Evolutionary conservation across 2,329 filamentous ascomycete species (phyloP).

Genomic region (Cordyceps militaris): DNA sequence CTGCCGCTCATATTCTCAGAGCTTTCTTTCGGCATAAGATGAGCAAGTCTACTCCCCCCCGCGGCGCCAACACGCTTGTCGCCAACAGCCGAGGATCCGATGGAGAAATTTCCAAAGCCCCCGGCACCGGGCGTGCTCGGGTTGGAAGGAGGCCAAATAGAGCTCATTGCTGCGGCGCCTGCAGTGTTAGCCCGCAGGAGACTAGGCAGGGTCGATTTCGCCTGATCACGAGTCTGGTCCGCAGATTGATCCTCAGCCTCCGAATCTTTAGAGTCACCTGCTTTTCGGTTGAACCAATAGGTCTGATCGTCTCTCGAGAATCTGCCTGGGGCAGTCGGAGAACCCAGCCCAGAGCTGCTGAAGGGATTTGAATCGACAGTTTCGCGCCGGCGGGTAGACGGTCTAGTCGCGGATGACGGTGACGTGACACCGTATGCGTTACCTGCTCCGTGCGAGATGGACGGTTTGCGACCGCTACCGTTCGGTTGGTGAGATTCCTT

Average conservation of each 20-base stretch:
- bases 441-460: conserved; percentile 63
- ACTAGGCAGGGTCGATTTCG: conserved; percentile 35
- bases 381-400: conserved; percentile 73
- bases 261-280: conserved; percentile 45
- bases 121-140: conserved; percentile 62
- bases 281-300: conserved; percentile 51
- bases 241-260: conserved; percentile 26
- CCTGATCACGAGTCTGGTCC: conserved; percentile 23
- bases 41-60: conserved; percentile 78
- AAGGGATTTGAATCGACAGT: conserved; percentile 64
- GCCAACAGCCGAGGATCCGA: conserved; percentile 49
- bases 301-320: conserved; percentile 56
- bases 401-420: conserved; percentile 63
- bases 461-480: conserved; percentile 70
- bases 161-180: conserved; percentile 38
- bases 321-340: conserved; percentile 52
- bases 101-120: conserved; percentile 84
- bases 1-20: conserved; percentile 38
- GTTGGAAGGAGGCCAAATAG: conserved; percentile 40
- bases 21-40: conserved; percentile 72
- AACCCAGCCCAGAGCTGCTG: conserved; percentile 45
- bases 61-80: conserved; percentile 72
- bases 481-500: conserved; percentile 53
- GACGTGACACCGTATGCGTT: conserved; percentile 64
- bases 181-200: conserved; percentile 49